phyloP scores from a whole-genome alignment of 2,329 filamentous ascomycete species.

The Scortechinia acanthostroma region DNA sequence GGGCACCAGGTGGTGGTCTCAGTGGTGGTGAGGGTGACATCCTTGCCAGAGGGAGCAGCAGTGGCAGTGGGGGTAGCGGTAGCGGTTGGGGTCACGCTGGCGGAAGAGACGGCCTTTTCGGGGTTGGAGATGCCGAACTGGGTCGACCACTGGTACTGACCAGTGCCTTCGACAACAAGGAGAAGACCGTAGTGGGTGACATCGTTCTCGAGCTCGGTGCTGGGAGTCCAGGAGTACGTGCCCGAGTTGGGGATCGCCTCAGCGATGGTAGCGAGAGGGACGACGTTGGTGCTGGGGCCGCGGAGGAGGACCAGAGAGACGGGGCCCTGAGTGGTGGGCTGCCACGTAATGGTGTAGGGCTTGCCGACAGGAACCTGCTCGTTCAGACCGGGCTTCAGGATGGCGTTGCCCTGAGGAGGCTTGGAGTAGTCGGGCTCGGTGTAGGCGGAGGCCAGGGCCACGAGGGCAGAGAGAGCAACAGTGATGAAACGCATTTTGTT shows the following conservation, averaged over 20 bases:
- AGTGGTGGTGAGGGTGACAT: background rate
- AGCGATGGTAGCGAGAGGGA: slow-evolving; percentile 38
- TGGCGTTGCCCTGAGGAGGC: slow-evolving; percentile 39
- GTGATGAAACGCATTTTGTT: slow-evolving; percentile 13
- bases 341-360: slow-evolving; percentile 51
- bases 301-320: slow-evolving; percentile 53
- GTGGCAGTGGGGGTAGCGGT: slow-evolving; percentile 9
- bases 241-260: slow-evolving; percentile 47
- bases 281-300: slow-evolving; percentile 45
- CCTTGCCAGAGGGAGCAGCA: slow-evolving; percentile 4
- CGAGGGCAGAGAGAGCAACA: slow-evolving; percentile 10
- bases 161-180: slow-evolving; percentile 47
- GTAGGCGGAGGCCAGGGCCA: slow-evolving; percentile 13
- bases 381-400: slow-evolving; percentile 38
- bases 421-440: slow-evolving; percentile 11
- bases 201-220: slow-evolving; percentile 33
- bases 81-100: slow-evolving; percentile 6
- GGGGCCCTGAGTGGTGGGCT: slow-evolving; percentile 31
- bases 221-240: slow-evolving; percentile 43
- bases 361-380: slow-evolving; percentile 45
- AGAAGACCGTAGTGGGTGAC: slow-evolving; percentile 49
- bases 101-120: slow-evolving; percentile 7
- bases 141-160: slow-evolving; percentile 53
- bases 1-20: slow-evolving; percentile 2
- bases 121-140: slow-evolving; percentile 51